Percentiles rank a stretch among this genome's conserved stretches.
phyloP scores from a whole-genome alignment of 2,329 filamentous ascomycete genomes.

The Phaeosphaeria sp. region DNA sequence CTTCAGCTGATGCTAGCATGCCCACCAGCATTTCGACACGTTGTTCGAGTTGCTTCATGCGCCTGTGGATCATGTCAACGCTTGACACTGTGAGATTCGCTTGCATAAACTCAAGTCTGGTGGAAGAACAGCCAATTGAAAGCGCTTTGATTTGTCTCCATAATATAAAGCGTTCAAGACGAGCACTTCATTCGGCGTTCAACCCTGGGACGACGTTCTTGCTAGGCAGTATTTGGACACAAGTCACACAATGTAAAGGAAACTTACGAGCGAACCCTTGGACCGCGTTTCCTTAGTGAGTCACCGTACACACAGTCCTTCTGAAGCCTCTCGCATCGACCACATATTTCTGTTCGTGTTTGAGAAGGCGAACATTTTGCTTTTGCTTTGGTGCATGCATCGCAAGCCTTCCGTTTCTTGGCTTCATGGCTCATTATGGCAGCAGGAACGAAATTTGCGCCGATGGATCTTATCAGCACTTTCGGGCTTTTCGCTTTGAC shows the following conservation, averaged over 20 bases:
- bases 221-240: neutral
- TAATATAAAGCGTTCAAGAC: neutral
- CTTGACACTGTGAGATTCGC: neutral
- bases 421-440: conserved; percentile 1
- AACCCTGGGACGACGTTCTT: neutral
- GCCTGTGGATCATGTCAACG: conserved; percentile 13
- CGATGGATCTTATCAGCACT: neutral
- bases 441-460: neutral
- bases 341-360: conserved; percentile 18
- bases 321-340: conserved; percentile 28
- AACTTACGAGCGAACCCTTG: conserved; percentile 33
- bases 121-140: neutral
- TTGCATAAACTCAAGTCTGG: neutral
- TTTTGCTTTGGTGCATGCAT: conserved; percentile 28
- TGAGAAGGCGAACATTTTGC: conserved; percentile 31
- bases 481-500: neutral
- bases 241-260: neutral
- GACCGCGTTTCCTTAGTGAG: conserved; percentile 13
- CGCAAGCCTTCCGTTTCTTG: conserved; percentile 30
- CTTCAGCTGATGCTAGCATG: conserved; percentile 11
- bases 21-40: conserved; percentile 31
- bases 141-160: neutral
- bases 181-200: neutral
- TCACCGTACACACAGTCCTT: conserved; percentile 28
- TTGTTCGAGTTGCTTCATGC: conserved; percentile 32